These are phyloP conservation scores for Lasiodiplodia theobromae DNA, from an alignment of 2,329 filamentous ascomycete genomes.

Conservation along the genomic window DNA sequence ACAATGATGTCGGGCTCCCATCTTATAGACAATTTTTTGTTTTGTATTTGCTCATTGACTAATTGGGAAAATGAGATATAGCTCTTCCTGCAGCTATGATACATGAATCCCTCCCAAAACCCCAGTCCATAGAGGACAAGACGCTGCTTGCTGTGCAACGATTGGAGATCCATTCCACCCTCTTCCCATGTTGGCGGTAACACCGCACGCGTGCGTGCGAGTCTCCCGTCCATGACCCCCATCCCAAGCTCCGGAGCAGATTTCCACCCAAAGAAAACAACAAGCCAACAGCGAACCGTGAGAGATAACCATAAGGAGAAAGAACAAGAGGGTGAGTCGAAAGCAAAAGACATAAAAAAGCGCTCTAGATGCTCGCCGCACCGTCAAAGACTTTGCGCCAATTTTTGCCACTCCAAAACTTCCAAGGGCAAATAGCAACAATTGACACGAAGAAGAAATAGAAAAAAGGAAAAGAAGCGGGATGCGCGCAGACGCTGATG, in stretches of 20 bases:
- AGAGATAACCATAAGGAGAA: neutral
- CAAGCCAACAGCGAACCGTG: neutral
- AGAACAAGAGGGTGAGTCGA: constrained; percentile 1
- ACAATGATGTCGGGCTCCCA: neutral
- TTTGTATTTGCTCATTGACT: constrained; percentile 20
- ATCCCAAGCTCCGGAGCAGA: constrained; percentile 19
- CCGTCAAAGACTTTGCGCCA: constrained; percentile 19
- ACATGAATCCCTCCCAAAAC: constrained; percentile 5
- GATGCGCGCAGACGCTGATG: constrained; percentile 18
- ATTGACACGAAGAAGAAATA: constrained; percentile 18
- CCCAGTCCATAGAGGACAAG: neutral
- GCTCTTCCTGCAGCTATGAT: constrained; percentile 25
- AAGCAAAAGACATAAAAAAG: constrained; percentile 10
- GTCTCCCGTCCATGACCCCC: neutral
- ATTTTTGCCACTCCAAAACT: constrained; percentile 24
- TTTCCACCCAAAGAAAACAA: constrained; percentile 3
- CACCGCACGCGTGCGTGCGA: neutral
- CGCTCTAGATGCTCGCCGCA: constrained; percentile 25
- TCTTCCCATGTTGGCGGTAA: neutral
- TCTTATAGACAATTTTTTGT: constrained; percentile 8
- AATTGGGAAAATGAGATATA: constrained; percentile 21
- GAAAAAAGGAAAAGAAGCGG: constrained; percentile 9
- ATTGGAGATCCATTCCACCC: neutral
- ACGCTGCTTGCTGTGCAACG: neutral
- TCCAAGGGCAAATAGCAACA: constrained; percentile 11